Evolutionary conservation across 1,284 basidiomycete genomes (phyloP), one percentile per base, ranked within the genome.

Genomic region (Termitomyces sp.): DNA sequence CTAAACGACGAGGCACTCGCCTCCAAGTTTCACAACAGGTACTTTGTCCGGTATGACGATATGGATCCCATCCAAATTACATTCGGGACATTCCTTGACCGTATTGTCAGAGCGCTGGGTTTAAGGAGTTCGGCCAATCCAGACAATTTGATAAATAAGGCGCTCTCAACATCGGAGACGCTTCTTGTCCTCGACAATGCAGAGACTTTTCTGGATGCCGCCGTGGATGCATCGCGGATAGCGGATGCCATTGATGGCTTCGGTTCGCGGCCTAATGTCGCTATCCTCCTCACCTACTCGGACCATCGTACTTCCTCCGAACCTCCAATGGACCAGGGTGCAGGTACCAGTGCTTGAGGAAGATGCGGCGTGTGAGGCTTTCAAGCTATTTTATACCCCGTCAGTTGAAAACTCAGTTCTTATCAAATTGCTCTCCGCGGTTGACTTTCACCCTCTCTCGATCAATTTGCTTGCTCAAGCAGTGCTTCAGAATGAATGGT

Each of bases 401-500:
- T 31, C 28, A n/a, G 31, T 45, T 8, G 42, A 44, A 45, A 45
- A 12, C 17, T 45, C 28, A n/a, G 5, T 12, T 5, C 44, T 45
- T n/a, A 31, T 44, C 6, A 44, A 44, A 44, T 44, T 44, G 17
- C n/a, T 38, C 39, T 40, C 39, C 9, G 39, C 39, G 39, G 19
- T 38, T 9, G 36, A 38, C n/a, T 38, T 38, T 9, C 36, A 38
- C 13, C 36, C 36, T 17, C n/a, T 38, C 39, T 40, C 39, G 39
- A 40, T 40, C 19, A 40, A 40, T 4, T 40, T 40, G 19, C 39
- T 40, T 40, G 39, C 19, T 10, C 39, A 40, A 40, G 39, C 39
- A 21, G 53, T 41, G 8, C 42, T 55, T 24, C 53, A 55, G 24
- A 55, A 55, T 17, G 53, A 55, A n/a, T 55, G 53, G 53, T 44